Base-by-base conservation (phyloP, 805 yeast genomes). In the Kazachstania bromeliacearum region DNA sequence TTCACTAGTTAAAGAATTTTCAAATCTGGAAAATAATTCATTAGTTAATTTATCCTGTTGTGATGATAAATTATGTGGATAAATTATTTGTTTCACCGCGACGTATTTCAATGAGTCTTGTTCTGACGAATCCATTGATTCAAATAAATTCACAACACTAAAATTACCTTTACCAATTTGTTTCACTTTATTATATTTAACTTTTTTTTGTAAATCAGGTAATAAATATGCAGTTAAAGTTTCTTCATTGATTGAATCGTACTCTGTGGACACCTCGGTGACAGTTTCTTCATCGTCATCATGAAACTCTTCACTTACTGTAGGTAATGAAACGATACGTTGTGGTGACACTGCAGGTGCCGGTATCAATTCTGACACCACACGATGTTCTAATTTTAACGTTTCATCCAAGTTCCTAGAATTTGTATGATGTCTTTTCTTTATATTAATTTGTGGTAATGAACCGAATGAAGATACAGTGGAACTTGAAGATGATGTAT, bases 1-100 rank as follows among this genome's bases (percentile, higher is more conserved):
- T 53, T 92, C 98, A 42, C 97, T 67, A n/a, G 67, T 60, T 31
- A 80, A 55, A 0, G 84, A 73, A 39, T 72, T 70, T 48, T 79
- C 80, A 17, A 80, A 64, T 31, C 84, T 62, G 5, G 68, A 63
- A 9, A 68, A 54, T 3, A 71, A 59, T 4, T 70, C 71, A 22
- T 57, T 58, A 20, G 59, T 59, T 26, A 46, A 57, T 16, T 18
- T 21, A n/a, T 12, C 20, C 57, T 48, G 59, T 53, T 39, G 50
- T 35, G 30, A 54, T 56, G 37, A 41, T 31, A 54, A 20, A 17
- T 53, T 51, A 9, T 43, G 49, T 1, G 67, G 65, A 28, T 72
- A 59, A 13, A 59, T 59, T 5, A 76, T 67, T 30, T 83, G 71
- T 55, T 89, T 89, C 25, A 89, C 70, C 0, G 96, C 96, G 4